Base-by-base conservation (phyloP, 2,329 filamentous ascomycete species). In the Epichloe festucae region DNA sequence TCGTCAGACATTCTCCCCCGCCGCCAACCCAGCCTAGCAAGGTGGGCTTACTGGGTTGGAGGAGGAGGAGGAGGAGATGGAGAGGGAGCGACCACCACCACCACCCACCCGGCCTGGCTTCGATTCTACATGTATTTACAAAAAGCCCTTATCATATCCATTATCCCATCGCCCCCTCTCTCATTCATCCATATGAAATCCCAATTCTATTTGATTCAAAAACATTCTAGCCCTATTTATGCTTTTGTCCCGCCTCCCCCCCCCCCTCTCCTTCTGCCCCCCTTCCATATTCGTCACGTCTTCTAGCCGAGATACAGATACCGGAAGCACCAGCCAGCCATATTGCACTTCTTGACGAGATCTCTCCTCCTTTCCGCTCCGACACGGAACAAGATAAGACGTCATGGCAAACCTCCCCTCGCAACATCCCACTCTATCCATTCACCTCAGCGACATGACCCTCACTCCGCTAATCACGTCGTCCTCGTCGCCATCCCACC, bases 381-480 rank as follows among this genome's bases (percentile, higher is more conserved):
- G 27, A 14, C 31, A 27, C 43, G 19, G 23, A 23, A 40, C 35
- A 23, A 50, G 40, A 54, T 60, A 23, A 50, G 40, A 54, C 61
- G 60, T 55, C 58, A 70, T 70, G 67, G 59, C 66, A 43, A 62
- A 59, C 55, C 65, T 70, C 48, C 74, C 74, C 48, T 67, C 68
- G 10, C 70, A 77, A 58, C 70, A 76, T 63, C 75, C 76, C 38
- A 63, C 67, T 53, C 70, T 80, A 50, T 70, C 74, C 57, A 69
- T 79, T 55, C 76, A 80, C 69, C 73, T 82, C 53, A 72, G 76
- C 57, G 79, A 82, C 69, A 67, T 72, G 53, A 67, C 74, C 54
- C 72, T 79, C 56, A 78, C 75, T 4, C 77, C 79, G 35, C 72
- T 83, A 56, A 72, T 82, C 60, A 76, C 75, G 19, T 78, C 75